These are phyloP conservation scores for Olyra latifolia DNA, from an alignment of 176 grass and related monocot species.

Conservation along the genomic window DNA sequence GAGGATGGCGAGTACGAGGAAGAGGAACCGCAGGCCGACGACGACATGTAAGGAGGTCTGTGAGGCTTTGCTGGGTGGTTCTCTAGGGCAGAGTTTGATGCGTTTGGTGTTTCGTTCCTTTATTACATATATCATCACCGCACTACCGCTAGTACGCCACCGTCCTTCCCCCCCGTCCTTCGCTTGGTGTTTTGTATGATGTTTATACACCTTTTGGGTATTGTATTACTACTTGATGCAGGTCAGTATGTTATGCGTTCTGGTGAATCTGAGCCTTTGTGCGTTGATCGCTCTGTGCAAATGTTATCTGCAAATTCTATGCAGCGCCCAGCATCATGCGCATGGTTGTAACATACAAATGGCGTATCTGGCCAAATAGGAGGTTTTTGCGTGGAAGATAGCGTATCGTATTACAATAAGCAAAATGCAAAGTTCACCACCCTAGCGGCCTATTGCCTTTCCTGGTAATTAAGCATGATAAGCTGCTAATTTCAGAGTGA, in stretches of 20 bases:
- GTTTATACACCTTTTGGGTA: slow-evolving; percentile 1
- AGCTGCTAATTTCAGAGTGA: too few species aligned
- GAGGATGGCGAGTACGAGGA: not conserved
- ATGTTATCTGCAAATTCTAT: too few species aligned
- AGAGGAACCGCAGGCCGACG: not conserved
- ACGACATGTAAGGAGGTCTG: slow-evolving; percentile 39
- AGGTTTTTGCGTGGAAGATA: not conserved
- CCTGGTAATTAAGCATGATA: too few species aligned
- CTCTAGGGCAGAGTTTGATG: not conserved
- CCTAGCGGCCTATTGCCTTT: not conserved
- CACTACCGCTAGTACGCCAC: not conserved
- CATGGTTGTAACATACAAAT: not conserved
- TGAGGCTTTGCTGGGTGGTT: slow-evolving; percentile 12
- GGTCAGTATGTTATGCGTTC: not conserved
- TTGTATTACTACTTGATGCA: not conserved
- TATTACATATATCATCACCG: not conserved
- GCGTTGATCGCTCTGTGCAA: not conserved
- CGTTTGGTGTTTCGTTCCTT: not conserved
- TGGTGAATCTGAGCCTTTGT: not conserved
- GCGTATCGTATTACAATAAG: too few species aligned
- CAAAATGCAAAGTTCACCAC: too few species aligned
- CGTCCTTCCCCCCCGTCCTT: not conserved
- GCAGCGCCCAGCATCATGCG: not conserved
- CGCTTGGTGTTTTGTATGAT: slow-evolving; percentile 7
- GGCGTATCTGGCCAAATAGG: not conserved